phyloP scores from a whole-genome alignment of 208 protist species.

The Sergeia podlipaevii region DNA sequence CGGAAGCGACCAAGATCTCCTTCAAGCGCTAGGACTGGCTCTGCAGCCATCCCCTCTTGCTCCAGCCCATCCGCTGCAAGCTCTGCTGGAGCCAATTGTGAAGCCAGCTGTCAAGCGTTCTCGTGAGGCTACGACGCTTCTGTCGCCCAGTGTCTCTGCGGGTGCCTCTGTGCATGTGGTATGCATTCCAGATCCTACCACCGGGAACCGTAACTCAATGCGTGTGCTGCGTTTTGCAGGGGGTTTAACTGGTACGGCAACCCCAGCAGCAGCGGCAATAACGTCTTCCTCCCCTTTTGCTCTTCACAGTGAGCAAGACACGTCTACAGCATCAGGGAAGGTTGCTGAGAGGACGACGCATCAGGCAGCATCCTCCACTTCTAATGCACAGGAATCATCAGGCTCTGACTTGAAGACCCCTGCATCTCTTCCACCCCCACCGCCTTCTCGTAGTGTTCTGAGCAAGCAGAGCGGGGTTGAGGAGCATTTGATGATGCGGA shows the following conservation, averaged over 20 bases:
- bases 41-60: no score
- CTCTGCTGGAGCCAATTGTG: no score
- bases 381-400: neutral
- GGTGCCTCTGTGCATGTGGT: slow-evolving; percentile 52
- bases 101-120: no score
- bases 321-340: no score
- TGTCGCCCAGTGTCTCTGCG: no score
- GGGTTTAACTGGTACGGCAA: neutral
- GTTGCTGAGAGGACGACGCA: neutral
- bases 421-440: neutral
- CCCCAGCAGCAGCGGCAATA: neutral
- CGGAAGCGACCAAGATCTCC: slow-evolving; percentile 40
- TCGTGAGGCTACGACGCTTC: no score
- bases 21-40: slow-evolving; percentile 51
- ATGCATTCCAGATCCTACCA: slow-evolving; percentile 32
- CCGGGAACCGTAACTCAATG: slow-evolving; percentile 34
- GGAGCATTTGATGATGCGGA: slow-evolving; percentile 16
- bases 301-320: no score
- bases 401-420: no score
- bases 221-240: slow-evolving; percentile 57
- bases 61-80: slow-evolving; percentile 46
- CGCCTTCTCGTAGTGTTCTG: neutral
- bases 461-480: slow-evolving; percentile 12
- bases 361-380: neutral
- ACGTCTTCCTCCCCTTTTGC: neutral